Evolutionary conservation across 352 stramenopile genomes (phyloP).

Genomic region (Phytophthora ramorum): DNA sequence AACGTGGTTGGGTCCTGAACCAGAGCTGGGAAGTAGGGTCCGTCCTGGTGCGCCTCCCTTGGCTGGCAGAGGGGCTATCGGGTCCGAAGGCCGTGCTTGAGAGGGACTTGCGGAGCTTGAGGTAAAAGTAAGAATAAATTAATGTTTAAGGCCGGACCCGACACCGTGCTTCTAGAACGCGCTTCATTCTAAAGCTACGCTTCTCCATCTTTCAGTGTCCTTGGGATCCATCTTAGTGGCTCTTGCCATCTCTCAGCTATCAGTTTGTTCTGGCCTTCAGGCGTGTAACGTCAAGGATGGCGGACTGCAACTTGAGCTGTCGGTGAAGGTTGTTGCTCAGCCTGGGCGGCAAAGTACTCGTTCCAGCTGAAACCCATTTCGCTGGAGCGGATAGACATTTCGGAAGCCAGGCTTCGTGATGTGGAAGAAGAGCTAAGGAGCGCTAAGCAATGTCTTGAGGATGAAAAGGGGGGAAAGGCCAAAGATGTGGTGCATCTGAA

Average conservation of each 20-base stretch:
- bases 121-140: too few relatives aligned
- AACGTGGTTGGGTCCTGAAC: not conserved
- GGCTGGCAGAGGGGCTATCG: too few relatives aligned
- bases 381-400: slow-evolving; percentile 15
- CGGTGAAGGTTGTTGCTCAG: slow-evolving; percentile 7
- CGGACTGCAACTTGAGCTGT: not conserved
- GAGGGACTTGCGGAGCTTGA: too few relatives aligned
- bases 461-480: not conserved
- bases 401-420: slow-evolving; percentile 11
- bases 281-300: not conserved
- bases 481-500: not conserved
- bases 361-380: slow-evolving; percentile 7
- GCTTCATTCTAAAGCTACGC: too few relatives aligned
- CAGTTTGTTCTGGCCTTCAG: too few relatives aligned
- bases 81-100: too few relatives aligned
- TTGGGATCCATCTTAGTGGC: too few relatives aligned
- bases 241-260: too few relatives aligned
- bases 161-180: too few relatives aligned
- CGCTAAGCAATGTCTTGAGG: not conserved
- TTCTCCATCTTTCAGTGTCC: too few relatives aligned
- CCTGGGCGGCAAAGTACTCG: slow-evolving; percentile 8
- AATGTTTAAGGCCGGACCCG: too few relatives aligned
- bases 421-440: slow-evolving; percentile 1
- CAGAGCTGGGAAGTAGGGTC: slow-evolving; percentile 20
- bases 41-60: not conserved